Base-by-base conservation (phyloP, 805 yeast species). In the Tetrapisispora phaffii region DNA sequence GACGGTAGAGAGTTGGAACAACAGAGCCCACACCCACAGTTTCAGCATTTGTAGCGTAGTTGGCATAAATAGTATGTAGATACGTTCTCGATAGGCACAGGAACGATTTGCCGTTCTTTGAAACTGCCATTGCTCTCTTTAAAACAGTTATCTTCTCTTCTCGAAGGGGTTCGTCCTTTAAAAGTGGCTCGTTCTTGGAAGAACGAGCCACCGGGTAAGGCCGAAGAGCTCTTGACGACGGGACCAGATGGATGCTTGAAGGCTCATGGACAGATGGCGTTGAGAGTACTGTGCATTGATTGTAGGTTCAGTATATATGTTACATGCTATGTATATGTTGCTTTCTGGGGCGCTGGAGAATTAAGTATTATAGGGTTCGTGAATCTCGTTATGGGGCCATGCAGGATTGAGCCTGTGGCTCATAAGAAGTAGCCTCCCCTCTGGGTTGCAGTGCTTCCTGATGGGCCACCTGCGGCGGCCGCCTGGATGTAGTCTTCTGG, bases 401-500 rank as follows among this genome's bases (percentile, higher is more conserved):
- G 31, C n/a, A 19, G 20, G 4, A 12, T 17, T 17, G 34, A n/a
- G 20, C 16, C 12, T 19, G 19, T 17, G 13, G 20, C 17, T 50
- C 46, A 63, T 48, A 63, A 55, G 56, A 63, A 63, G 49, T 63
- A 63, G 16, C 67, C 67, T 15, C 65, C 66, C 44, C 67, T 54
- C 47, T 62, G 65, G 44, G 59, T 60, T 37, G 48, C 54, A 39
- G 51, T 52, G 39, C 49, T 57, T 17, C 33, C 41, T 17, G 41
- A 10, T n/a, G 39, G 21, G 3, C 39, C 40, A 2, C n/a, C 33
- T 5, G 48, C 55, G 3, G 57, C 50, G 42, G 53, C 51, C 36
- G 62, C 67, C 44, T 60, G 64, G 21, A 62, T 58, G 49, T 61
- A 62, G 56, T 86, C 94, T 62, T 87, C 96, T 50, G 93, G 94